A percentile compares a stretch with the other conserved stretches of the same genome.
Conservation (phyloP, 106 monocot species). For the Phalaenopsis equestris region DNA sequence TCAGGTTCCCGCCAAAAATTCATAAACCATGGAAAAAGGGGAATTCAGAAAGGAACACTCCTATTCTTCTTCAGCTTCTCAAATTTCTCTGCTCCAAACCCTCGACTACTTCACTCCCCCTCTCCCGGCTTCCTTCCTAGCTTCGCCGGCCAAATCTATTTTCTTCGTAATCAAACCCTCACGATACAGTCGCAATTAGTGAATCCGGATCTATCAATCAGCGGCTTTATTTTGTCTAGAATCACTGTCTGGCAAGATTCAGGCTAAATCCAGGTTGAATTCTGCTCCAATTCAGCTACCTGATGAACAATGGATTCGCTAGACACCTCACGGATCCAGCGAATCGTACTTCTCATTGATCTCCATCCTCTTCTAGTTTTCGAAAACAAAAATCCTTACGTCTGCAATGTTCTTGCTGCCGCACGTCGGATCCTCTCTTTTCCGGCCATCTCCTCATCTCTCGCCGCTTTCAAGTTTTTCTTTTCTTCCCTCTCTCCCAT, state of each 20-base stretch:
- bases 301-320: constrained; percentile 7
- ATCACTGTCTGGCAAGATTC: too few species aligned
- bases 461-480: constrained; percentile 52
- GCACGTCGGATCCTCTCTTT: constrained; percentile 33
- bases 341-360: constrained; percentile 62
- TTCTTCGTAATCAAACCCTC: too few species aligned
- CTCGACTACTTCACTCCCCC: not conserved
- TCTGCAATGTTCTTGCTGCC: constrained; percentile 22
- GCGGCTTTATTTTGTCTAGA: too few species aligned
- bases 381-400: constrained; percentile 12
- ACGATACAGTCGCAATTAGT: too few species aligned
- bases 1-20: constrained; percentile 3
- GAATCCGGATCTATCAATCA: too few species aligned
- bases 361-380: constrained; percentile 40
- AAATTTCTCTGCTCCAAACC: not conserved
- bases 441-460: constrained; percentile 29
- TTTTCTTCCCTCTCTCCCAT: constrained; percentile 80
- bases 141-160: too few species aligned
- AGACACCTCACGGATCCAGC: constrained; percentile 17
- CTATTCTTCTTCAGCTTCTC: not conserved
- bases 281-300: too few species aligned
- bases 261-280: too few species aligned
- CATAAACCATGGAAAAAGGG: not conserved
- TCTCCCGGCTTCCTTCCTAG: too few species aligned
- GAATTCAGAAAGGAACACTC: not conserved